Evolutionary conservation across 1,139 yeast species (phyloP).

Genomic region (Diutina scorzettiae): DNA sequence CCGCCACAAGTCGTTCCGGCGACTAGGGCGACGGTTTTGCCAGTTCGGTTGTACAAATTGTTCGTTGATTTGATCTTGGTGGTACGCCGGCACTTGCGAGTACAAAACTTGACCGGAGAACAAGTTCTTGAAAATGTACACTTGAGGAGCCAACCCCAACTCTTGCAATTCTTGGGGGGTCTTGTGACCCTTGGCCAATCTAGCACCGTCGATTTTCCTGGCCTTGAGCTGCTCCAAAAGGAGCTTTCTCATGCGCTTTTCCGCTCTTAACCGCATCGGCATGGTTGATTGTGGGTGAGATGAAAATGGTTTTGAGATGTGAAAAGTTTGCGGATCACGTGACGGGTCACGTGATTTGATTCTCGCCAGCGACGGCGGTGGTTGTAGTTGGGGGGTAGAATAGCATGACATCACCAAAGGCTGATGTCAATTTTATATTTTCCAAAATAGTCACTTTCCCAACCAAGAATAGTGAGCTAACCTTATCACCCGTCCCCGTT

Average conservation of each 20-base stretch:
- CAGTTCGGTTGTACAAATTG: conserved; percentile 76
- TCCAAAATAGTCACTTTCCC: too few species aligned
- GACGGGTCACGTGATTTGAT: not conserved
- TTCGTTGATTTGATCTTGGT: conserved; percentile 58
- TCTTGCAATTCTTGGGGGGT: conserved; percentile 20
- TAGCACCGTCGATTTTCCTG: conserved; percentile 32
- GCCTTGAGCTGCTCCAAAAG: conserved; percentile 36
- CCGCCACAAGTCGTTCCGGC: conserved; percentile 84
- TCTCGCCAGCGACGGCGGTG: too few species aligned
- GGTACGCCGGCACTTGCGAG: conserved; percentile 69
- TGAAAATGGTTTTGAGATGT: conserved; percentile 4
- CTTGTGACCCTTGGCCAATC: conserved; percentile 32
- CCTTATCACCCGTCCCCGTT: too few species aligned
- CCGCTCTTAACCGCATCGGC: conserved; percentile 35
- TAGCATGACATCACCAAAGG: too few species aligned
- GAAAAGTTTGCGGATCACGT: conserved; percentile 6
- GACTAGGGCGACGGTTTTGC: conserved; percentile 72
- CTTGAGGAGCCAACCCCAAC: conserved; percentile 56
- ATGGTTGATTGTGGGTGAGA: conserved; percentile 14
- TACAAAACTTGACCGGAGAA: conserved; percentile 85
- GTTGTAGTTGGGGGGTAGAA: too few species aligned
- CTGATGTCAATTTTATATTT: too few species aligned
- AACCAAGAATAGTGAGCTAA: too few species aligned
- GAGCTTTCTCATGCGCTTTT: conserved; percentile 39
- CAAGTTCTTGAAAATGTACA: conserved; percentile 70